Evolutionary conservation across 2,329 filamentous ascomycete species (phyloP), one percentile per base, ranked within the genome.

Genomic region (Penicillium sp.): DNA sequence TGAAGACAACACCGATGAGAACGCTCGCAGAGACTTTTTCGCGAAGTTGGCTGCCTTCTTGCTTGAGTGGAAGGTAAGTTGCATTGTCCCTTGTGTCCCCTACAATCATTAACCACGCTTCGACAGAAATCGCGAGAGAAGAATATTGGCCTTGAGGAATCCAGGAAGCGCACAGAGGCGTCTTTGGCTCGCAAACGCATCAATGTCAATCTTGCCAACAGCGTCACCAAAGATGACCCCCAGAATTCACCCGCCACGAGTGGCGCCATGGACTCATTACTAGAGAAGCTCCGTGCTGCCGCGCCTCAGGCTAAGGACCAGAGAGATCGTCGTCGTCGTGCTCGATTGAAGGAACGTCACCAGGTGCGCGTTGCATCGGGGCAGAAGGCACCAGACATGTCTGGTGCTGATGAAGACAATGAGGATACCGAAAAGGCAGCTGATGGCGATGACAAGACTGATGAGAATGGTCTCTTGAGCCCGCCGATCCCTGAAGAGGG

Each of bases 11-110:
- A 74, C 77, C 9, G 92, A 98, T 61, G 92, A 96, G 36, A 93
- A 87, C 56, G 84, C 89, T n/a, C 77, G 89, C 40, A 77, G 92
- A 46, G 89, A 95, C 53, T 98, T 98, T 75, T 98, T 98, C 61
- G 73, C 82, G 48, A 96, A 96, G 71, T 75, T 98, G 54, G 88
- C 90, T 13, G 74, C 80, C 37, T 98, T 98, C 70, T 77, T 98
- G 53, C 70, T 74, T 20, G 92, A 96, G 63, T 98, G 92, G 85
- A 95, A 90, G 72, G 77, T 79, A 59, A 52, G 73, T 64, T 42
- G 30, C 35, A 12, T 35, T 32, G 26, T 30, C 23, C 40, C 12
- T 14, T 34, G 13, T 35, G 4, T 15, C 22, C 41, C 41, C 47
- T 17, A 10, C 10, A 2, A 7, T 13, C 15, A 18, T 17, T 32